These are phyloP conservation scores for Pelargonium myrrhifolium DNA, from an alignment of 441 rosid genomes.

Conservation along the genomic window DNA sequence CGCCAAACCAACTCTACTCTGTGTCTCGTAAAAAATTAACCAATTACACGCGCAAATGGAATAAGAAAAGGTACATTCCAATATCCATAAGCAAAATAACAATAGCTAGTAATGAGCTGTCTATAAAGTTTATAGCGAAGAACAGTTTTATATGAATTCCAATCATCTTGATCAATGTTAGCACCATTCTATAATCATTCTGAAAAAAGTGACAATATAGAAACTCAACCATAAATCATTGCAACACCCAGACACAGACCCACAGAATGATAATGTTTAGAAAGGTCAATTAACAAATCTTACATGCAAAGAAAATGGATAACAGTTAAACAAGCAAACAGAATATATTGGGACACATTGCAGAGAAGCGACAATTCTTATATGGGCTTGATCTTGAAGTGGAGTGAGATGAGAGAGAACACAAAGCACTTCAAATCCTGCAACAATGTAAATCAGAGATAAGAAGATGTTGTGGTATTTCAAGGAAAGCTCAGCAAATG, in stretches of 20 bases:
- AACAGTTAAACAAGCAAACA: too few relatives aligned
- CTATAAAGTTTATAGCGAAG: too few relatives aligned
- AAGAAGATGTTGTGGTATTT: slow-evolving; percentile 9
- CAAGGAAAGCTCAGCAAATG: background rate
- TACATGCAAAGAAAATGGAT: slow-evolving; percentile 16
- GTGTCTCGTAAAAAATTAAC: too few relatives aligned
- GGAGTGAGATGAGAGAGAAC: slow-evolving; percentile 88
- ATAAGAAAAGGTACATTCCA: too few relatives aligned
- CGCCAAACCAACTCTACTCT: too few relatives aligned
- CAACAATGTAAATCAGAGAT: slow-evolving; percentile 26
- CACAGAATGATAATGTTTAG: slow-evolving; percentile 7
- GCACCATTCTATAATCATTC: too few relatives aligned
- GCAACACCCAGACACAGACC: slow-evolving; percentile 16
- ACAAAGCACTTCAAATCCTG: slow-evolving; percentile 98
- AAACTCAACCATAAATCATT: slow-evolving; percentile 11
- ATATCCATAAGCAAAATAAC: too few relatives aligned
- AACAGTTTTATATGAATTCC: too few relatives aligned
- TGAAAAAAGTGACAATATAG: too few relatives aligned
- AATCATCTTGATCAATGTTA: too few relatives aligned
- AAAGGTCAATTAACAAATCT: slow-evolving; percentile 10
- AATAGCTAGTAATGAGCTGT: too few relatives aligned
- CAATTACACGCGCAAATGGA: too few relatives aligned
- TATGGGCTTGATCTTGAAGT: slow-evolving; percentile 95
- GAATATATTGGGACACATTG: background rate
- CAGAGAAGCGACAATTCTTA: slow-evolving; percentile 21